A percentile compares a stretch with the other conserved stretches of the same genome.
These are phyloP conservation scores for Cynanchum wilfordii DNA, from an alignment of 257 asterid species.

Conservation along the genomic window DNA sequence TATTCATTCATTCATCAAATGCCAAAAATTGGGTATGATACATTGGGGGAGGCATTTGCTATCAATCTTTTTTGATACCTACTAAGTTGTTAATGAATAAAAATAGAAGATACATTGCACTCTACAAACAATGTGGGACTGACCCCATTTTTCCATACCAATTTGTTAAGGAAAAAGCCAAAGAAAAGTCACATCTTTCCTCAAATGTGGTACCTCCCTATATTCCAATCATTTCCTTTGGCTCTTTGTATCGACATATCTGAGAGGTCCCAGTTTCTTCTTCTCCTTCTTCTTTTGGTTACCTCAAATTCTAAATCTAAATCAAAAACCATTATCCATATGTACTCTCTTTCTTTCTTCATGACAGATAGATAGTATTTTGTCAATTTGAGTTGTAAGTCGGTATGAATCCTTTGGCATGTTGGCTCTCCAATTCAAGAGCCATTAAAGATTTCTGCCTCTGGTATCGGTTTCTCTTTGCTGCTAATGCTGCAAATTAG, in stretches of 20 bases:
- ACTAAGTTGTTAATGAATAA: constrained; percentile 10
- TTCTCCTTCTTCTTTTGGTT: too few species aligned
- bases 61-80: not conserved
- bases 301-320: constrained; percentile 9
- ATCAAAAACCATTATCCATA: not conserved
- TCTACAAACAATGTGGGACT: constrained; percentile 31
- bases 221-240: not conserved
- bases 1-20: constrained; percentile 25
- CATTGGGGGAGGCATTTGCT: constrained; percentile 29
- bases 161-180: constrained; percentile 21
- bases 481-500: constrained; percentile 63
- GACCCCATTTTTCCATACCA: constrained; percentile 29
- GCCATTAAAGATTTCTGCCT: constrained; percentile 81
- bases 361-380: constrained; percentile 1
- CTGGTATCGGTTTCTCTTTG: constrained; percentile 78
- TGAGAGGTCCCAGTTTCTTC: constrained; percentile 18
- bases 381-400: constrained; percentile 54
- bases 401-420: constrained; percentile 92
- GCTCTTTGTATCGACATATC: constrained; percentile 22
- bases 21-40: constrained; percentile 39
- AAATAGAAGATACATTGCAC: constrained; percentile 21
- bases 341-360: not conserved
- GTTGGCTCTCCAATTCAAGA: constrained; percentile 98
- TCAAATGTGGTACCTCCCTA: constrained; percentile 7
- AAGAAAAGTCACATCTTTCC: constrained; percentile 20